phyloP scores from a whole-genome alignment of 2,329 filamentous ascomycete species.

The Colletotrichum echinochloae region DNA sequence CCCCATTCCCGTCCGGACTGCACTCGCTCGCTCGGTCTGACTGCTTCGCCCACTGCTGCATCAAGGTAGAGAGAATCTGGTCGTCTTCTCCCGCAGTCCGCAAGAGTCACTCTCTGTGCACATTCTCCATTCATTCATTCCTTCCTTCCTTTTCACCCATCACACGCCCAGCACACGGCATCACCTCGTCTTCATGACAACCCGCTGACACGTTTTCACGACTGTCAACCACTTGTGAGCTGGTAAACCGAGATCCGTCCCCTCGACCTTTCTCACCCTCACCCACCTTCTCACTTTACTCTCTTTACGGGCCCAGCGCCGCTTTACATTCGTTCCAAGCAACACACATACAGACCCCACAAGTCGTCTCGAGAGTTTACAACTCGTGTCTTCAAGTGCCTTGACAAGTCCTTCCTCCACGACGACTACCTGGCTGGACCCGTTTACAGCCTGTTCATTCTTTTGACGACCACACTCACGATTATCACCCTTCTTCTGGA shows the following conservation, averaged over 20 bases:
- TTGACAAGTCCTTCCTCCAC: slow-evolving; percentile 5
- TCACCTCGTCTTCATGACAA: slow-evolving; percentile 29
- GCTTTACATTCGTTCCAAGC: slow-evolving; percentile 38
- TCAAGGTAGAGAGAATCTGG: slow-evolving; percentile 10
- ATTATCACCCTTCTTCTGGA: slow-evolving; percentile 4
- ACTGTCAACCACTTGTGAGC: slow-evolving; percentile 34
- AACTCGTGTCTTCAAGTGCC: slow-evolving; percentile 7
- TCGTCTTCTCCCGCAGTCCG: slow-evolving; percentile 29
- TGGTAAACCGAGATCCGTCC: slow-evolving; percentile 35
- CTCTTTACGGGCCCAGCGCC: slow-evolving; percentile 39
- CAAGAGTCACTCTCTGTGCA: slow-evolving; percentile 34
- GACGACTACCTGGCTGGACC: slow-evolving; percentile 25
- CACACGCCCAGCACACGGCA: slow-evolving; percentile 1
- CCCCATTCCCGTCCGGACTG: slow-evolving; percentile 34
- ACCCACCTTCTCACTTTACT: slow-evolving; percentile 38
- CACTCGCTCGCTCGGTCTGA: slow-evolving; percentile 20
- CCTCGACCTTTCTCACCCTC: slow-evolving; percentile 26
- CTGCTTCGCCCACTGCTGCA: slow-evolving; percentile 11
- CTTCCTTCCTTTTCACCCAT: slow-evolving; percentile 17
- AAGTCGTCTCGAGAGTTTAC: not conserved
- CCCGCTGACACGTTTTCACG: not conserved
- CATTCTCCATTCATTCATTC: slow-evolving; percentile 43
- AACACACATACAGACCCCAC: slow-evolving; percentile 8
- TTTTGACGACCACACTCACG: slow-evolving; percentile 32
- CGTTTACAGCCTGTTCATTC: slow-evolving; percentile 35